phyloP scores from a whole-genome alignment of 1,284 basidiomycete species.

The Lignosus rhinocerotis region DNA sequence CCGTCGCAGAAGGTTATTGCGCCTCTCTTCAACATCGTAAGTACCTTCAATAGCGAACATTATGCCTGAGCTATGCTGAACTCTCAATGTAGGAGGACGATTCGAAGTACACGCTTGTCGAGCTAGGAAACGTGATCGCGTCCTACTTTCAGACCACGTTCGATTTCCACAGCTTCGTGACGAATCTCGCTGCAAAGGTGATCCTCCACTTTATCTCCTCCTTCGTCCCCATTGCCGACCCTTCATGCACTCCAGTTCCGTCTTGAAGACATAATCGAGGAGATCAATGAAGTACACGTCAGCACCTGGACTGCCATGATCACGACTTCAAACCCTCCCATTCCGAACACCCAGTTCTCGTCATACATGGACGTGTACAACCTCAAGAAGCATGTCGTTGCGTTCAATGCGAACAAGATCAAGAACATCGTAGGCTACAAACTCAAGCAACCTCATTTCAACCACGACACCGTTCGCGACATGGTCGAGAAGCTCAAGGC shows the following conservation, averaged over 20 bases:
- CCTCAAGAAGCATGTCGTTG: constrained; percentile 65
- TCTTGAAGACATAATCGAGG: constrained; percentile 75
- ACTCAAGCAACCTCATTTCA: constrained; percentile 63
- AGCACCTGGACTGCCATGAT: constrained; percentile 87
- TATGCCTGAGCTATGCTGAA: neutral
- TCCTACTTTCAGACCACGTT: constrained; percentile 82
- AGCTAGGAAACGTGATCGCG: constrained; percentile 72
- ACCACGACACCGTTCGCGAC: constrained; percentile 65
- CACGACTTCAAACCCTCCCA: constrained; percentile 69
- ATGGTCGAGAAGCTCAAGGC: constrained; percentile 79
- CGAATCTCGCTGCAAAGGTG: constrained; percentile 71
- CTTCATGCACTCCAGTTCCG: constrained; percentile 41
- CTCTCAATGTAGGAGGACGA: constrained; percentile 66
- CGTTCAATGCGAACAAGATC: constrained; percentile 68
- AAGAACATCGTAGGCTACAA: constrained; percentile 76
- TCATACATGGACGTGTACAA: constrained; percentile 83
- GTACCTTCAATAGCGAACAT: constrained; percentile 18
- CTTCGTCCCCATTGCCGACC: neutral
- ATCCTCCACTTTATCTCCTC: constrained; percentile 8
- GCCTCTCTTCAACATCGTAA: constrained; percentile 82
- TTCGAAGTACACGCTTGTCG: constrained; percentile 73
- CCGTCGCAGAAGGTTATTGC: constrained; percentile 60
- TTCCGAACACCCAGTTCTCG: constrained; percentile 73
- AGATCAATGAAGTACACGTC: constrained; percentile 88
- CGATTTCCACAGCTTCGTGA: constrained; percentile 79